Conservation (phyloP, 2,329 filamentous ascomycete species). For the Claviceps capensis region DNA sequence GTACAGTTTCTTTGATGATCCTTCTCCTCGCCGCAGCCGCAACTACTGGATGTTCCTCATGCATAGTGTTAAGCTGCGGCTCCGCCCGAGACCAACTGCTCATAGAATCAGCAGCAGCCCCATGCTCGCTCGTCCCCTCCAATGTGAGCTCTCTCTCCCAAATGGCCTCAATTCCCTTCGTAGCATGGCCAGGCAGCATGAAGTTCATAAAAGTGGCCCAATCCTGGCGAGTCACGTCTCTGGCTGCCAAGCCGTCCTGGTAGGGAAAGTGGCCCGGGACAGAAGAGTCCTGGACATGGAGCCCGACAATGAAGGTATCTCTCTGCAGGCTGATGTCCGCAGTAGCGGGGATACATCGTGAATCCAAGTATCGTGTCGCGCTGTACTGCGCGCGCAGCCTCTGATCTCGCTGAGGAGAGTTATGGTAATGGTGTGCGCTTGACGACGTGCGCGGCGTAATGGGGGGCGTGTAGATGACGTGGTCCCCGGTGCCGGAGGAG, state of each 20-base stretch:
- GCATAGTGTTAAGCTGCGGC: constrained; percentile 27
- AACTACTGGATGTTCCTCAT: constrained; percentile 6
- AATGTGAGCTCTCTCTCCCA: constrained; percentile 34
- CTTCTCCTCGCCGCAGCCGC: constrained; percentile 8
- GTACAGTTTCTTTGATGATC: constrained; percentile 26
- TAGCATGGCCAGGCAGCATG: constrained; percentile 35
- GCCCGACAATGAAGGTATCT: constrained; percentile 18
- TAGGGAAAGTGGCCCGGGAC: constrained; percentile 31
- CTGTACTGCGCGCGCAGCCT: constrained; percentile 1
- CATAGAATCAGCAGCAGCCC: constrained; percentile 8
- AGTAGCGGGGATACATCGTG: constrained; percentile 21
- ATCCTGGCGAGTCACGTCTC: constrained; percentile 36
- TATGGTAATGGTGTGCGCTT: neutral
- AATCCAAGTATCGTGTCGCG: constrained; percentile 29
- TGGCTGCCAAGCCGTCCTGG: constrained; percentile 21
- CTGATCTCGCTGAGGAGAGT: neutral
- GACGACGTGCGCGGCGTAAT: constrained; percentile 27
- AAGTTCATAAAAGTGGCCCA: constrained; percentile 48
- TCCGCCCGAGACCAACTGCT: constrained; percentile 19
- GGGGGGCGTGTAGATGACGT: constrained; percentile 36
- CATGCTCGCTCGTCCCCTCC: constrained; percentile 19
- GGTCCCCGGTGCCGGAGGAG: constrained; percentile 18
- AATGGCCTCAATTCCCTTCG: constrained; percentile 30
- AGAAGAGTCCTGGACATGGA: constrained; percentile 22
- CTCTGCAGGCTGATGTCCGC: constrained; percentile 6